phyloP scores from a whole-genome alignment of 345 rosid species.

The Eucalyptus cloeziana region DNA sequence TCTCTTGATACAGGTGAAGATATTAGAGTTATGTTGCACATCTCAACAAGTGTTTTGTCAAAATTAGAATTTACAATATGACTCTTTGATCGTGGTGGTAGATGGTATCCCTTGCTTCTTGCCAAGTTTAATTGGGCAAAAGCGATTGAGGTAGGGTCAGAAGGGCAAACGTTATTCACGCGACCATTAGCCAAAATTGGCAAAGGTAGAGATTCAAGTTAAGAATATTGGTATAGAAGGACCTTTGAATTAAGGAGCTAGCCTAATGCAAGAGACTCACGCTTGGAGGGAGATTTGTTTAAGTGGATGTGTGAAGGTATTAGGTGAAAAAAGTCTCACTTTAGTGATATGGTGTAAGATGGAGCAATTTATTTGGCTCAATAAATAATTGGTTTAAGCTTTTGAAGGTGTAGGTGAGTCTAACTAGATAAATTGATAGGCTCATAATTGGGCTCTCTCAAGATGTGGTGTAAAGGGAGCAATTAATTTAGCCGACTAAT shows the following conservation, averaged over 20 bases:
- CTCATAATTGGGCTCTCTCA: background rate
- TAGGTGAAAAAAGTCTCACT: background rate
- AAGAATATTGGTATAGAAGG: background rate
- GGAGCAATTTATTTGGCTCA: background rate
- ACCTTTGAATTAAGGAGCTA: background rate
- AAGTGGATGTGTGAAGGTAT: background rate
- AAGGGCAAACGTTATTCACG: background rate
- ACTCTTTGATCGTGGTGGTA: background rate
- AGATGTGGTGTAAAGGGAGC: background rate
- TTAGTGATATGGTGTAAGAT: background rate
- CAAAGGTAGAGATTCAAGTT: background rate
- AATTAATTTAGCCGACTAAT: background rate
- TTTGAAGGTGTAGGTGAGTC: background rate
- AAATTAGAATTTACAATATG: background rate
- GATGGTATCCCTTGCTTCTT: background rate
- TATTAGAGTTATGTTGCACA: no score
- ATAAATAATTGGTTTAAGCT: background rate
- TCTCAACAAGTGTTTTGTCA: no score
- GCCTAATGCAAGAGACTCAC: background rate
- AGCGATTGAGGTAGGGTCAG: background rate
- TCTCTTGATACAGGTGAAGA: no score
- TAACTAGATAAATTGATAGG: background rate
- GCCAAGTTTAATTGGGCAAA: background rate
- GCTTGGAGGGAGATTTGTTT: background rate
- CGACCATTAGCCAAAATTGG: background rate